Evolutionary conservation across 2,329 filamentous ascomycete species (phyloP), one percentile per base, ranked within the genome.

Genomic region (Fusarium falciforme): DNA sequence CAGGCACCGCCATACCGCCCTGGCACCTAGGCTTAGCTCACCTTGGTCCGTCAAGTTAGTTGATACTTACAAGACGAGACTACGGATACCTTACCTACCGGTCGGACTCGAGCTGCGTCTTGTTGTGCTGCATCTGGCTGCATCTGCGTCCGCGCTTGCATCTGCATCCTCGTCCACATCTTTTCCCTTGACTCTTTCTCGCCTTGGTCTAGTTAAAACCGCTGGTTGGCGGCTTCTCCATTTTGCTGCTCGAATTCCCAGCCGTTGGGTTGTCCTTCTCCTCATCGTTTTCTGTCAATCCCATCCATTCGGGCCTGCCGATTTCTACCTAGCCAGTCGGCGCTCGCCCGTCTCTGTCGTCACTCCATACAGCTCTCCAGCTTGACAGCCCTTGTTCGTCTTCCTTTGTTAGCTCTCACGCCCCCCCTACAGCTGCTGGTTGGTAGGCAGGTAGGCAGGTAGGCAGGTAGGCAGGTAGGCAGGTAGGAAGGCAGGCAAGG

Each of bases 281-380:
- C 62, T 55, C 68, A 66, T 73, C 64, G 68, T 75, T 76, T 67
- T 66, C 68, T 77, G 75, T 78, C 74, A 73, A 71, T 72, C 70
- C 72, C 75, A 74, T 78, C 59, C 61, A 61, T 73, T 77, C 71
- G 76, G 70, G 64, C 72, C 73, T 66, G 64, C 73, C 73, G 66
- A 74, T 65, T 70, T 68, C 55, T 57, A 58, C 59, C 67, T 68
- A 71, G 66, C 75, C 77, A 78, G 74, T 78, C 77, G 77, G 77
- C 72, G 72, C 72, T 71, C 64, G 65, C 69, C 73, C 73, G 69
- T 71, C 66, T 75, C 47, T 70, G 58, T 67, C 67, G 64, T 61
- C 61, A 63, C 66, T 68, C 68, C 62, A 68, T 68, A 67, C 69
- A 73, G 64, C 52, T 64, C 64, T 52, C 69, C 57, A 74, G 70